These are phyloP conservation scores for Phialemonium atrogriseum DNA, from an alignment of 2,329 filamentous ascomycete genomes.

Conservation along the genomic window DNA sequence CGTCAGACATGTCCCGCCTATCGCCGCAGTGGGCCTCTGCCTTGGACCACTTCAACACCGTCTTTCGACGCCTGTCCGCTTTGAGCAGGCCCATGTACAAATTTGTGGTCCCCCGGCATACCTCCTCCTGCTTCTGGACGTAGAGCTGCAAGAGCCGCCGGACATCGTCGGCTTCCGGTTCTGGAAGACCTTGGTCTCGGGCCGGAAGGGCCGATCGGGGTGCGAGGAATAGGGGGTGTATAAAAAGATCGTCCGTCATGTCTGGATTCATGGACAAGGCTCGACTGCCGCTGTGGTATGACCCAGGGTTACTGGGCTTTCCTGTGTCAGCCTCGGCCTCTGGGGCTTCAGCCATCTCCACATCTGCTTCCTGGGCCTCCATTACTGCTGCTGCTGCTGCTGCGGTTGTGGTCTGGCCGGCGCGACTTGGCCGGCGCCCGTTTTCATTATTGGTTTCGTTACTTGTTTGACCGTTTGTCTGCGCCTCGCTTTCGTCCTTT, in stretches of 20 bases:
- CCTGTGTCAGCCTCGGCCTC: no score
- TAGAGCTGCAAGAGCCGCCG: slow-evolving; percentile 66
- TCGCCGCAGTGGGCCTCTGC: slow-evolving; percentile 63
- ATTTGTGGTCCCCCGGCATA: slow-evolving; percentile 60
- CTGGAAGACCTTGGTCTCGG: slow-evolving; percentile 62
- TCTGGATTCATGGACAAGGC: slow-evolving; percentile 7
- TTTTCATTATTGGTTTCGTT: neutral
- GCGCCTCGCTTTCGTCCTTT: neutral
- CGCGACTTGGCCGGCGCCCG: no score
- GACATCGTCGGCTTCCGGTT: slow-evolving; percentile 69
- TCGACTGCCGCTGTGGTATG: slow-evolving; percentile 6
- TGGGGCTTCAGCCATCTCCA: slow-evolving; percentile 5
- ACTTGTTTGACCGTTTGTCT: neutral
- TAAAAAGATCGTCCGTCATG: slow-evolving; percentile 36
- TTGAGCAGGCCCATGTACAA: slow-evolving; percentile 64
- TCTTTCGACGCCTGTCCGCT: slow-evolving; percentile 62
- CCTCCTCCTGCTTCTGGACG: slow-evolving; percentile 80
- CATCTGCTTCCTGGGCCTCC: slow-evolving; percentile 4
- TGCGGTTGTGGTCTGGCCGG: no score
- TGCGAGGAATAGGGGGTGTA: slow-evolving; percentile 68
- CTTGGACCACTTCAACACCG: slow-evolving; percentile 68
- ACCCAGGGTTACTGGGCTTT: neutral
- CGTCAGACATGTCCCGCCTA: slow-evolving; percentile 72
- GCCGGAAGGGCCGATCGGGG: slow-evolving; percentile 56
- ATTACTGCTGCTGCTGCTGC: slow-evolving; percentile 1